phyloP scores from a whole-genome alignment of 2,329 filamentous ascomycete species.

The Beauveria australis region DNA sequence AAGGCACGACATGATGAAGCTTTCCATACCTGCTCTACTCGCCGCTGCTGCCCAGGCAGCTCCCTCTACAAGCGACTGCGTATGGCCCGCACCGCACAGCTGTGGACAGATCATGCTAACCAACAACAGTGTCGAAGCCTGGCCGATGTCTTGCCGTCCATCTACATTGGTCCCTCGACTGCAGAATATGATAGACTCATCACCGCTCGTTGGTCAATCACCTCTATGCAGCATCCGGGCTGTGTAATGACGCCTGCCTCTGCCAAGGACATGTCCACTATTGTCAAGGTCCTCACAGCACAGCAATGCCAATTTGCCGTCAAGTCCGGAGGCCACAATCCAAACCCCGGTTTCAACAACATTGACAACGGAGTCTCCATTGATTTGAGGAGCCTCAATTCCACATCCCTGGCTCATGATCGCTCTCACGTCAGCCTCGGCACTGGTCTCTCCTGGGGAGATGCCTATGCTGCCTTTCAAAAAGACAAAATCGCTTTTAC shows the following conservation, averaged over 20 bases:
- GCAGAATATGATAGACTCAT: slow-evolving; percentile 3
- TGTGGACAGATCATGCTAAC: background rate
- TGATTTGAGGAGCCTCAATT: slow-evolving; percentile 30
- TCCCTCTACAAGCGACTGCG: background rate
- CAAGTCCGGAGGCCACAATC: slow-evolving; percentile 40
- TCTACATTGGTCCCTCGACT: slow-evolving; percentile 5
- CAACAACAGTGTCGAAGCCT: slow-evolving; percentile 8
- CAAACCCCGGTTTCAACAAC: slow-evolving; percentile 33
- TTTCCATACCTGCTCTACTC: background rate
- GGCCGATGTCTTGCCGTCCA: background rate
- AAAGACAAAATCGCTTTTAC: slow-evolving; percentile 27
- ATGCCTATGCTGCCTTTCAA: slow-evolving; percentile 32
- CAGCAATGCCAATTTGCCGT: slow-evolving; percentile 31
- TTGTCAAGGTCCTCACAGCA: slow-evolving; percentile 10
- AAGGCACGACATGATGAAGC: background rate
- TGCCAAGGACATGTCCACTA: background rate
- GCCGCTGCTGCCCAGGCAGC: background rate
- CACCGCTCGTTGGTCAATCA: slow-evolving; percentile 7
- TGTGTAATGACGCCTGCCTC: slow-evolving; percentile 7
- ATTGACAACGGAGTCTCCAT: slow-evolving; percentile 30
- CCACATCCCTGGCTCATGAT: slow-evolving; percentile 24
- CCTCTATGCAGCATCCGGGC: slow-evolving; percentile 10
- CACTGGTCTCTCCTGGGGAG: slow-evolving; percentile 32
- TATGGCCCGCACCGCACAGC: background rate
- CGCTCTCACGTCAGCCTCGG: slow-evolving; percentile 30